These are phyloP conservation scores for Hypoxylon sp. DNA, from an alignment of 2,329 filamentous ascomycete species.

Conservation along the genomic window DNA sequence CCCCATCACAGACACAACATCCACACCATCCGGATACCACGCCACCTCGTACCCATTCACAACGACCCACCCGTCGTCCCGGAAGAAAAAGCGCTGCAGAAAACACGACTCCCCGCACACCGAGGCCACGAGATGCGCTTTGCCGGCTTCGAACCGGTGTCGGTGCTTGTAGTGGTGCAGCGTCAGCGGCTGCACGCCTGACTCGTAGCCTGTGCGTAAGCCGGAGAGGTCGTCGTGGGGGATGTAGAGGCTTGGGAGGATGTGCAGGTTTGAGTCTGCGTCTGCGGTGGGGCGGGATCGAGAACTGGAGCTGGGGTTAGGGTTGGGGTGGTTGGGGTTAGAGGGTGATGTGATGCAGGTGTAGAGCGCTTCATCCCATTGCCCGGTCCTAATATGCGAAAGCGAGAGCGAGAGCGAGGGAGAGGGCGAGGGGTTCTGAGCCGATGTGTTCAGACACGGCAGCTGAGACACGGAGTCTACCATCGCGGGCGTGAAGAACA, in stretches of 20 bases:
- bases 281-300: conserved; percentile 48
- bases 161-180: conserved; percentile 59
- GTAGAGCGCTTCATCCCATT: conserved; percentile 61
- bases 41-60: conserved; percentile 64
- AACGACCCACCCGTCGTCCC: conserved; percentile 62
- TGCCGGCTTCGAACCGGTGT: conserved; percentile 58
- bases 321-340: too few species aligned
- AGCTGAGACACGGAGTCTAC: conserved; percentile 56
- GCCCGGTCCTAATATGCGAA: conserved; percentile 38
- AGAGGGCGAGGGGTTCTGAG: conserved; percentile 6
- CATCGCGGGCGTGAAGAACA: conserved; percentile 59
- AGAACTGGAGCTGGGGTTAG: too few species aligned
- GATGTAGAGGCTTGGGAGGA: conserved; percentile 62
- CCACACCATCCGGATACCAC: conserved; percentile 59
- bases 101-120: conserved; percentile 64
- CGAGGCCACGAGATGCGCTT: conserved; percentile 60
- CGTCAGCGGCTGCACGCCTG: conserved; percentile 59
- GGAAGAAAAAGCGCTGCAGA: conserved; percentile 63
- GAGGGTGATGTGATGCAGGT: conserved; percentile 54
- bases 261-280: conserved; percentile 57
- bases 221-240: conserved; percentile 56
- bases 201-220: conserved; percentile 55
- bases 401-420: conserved; percentile 8
- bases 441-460: conserved; percentile 55
- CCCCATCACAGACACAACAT: conserved; percentile 30